Evolutionary conservation across 129 eudicot genomes (phyloP).

Genomic region (Sambucus nigra): DNA sequence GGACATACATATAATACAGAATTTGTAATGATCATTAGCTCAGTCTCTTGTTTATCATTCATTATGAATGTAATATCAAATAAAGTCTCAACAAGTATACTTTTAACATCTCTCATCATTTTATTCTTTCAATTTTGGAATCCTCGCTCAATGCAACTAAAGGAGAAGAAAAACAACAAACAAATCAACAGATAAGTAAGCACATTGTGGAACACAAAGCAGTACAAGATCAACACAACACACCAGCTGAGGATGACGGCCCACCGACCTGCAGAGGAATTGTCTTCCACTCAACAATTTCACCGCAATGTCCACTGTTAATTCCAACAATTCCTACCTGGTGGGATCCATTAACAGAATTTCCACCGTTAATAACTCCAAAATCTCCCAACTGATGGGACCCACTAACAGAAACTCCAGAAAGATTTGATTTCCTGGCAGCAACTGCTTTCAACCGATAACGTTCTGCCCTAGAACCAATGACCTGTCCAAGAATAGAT

Average conservation of each 20-base stretch:
- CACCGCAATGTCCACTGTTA: constrained; percentile 35
- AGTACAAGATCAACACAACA: constrained; percentile 12
- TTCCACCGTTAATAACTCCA: constrained; percentile 14
- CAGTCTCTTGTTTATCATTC: neutral
- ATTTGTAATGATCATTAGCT: no score
- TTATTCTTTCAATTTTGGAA: neutral
- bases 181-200: constrained; percentile 5
- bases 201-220: neutral
- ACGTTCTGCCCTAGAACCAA: constrained; percentile 94
- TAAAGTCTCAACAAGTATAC: neutral
- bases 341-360: constrained; percentile 3
- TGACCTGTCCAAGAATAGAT: constrained; percentile 88
- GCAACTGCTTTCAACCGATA: constrained; percentile 45
- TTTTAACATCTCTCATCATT: neutral
- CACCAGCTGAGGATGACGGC: constrained; percentile 26
- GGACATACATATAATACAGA: no score
- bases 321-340: constrained; percentile 11
- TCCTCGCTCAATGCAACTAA: neutral
- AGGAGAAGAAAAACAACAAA: neutral
- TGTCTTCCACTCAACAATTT: constrained; percentile 37
- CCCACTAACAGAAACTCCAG: constrained; percentile 11
- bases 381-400: neutral
- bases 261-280: constrained; percentile 28
- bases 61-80: neutral
- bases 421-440: constrained; percentile 8